These are phyloP conservation scores for Stephania japonica DNA, from an alignment of 164 flowering plant species.

Conservation along the genomic window DNA sequence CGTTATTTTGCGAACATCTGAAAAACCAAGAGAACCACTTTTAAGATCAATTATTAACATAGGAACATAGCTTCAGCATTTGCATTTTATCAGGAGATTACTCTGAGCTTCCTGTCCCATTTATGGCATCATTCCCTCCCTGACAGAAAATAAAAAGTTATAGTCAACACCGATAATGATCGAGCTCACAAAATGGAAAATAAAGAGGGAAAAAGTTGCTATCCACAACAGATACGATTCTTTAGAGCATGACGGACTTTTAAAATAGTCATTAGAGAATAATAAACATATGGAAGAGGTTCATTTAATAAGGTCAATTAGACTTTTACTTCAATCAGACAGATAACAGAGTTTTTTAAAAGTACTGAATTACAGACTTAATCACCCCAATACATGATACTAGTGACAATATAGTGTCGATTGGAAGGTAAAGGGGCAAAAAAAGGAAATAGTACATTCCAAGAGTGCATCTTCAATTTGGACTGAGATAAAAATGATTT, in stretches of 20 bases:
- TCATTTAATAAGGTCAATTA: too few species aligned
- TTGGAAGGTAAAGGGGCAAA: too few species aligned
- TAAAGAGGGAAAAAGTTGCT: not conserved
- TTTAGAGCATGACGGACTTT: not conserved
- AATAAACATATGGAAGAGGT: too few species aligned
- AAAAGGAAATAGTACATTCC: too few species aligned
- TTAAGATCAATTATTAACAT: not conserved
- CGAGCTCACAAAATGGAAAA: not conserved
- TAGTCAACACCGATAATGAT: constrained; percentile 2
- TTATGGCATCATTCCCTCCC: constrained; percentile 25
- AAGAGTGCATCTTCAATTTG: too few species aligned
- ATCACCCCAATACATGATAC: too few species aligned
- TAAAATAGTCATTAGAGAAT: too few species aligned
- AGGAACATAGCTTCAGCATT: not conserved
- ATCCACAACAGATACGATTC: not conserved
- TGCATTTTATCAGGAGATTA: constrained; percentile 8
- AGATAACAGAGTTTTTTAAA: too few species aligned
- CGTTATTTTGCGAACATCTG: constrained; percentile 31
- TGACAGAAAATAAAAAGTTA: constrained; percentile 13
- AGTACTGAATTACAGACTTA: too few species aligned
- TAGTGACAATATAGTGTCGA: too few species aligned
- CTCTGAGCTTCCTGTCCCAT: constrained; percentile 31
- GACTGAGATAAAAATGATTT: too few species aligned
- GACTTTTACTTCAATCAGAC: too few species aligned
- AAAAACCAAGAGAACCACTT: constrained; percentile 13